Percentiles rank a stretch among this genome's conserved stretches.
Evolutionary conservation across 2,329 filamentous ascomycete genomes (phyloP).

Genomic region (Sporothrix brasiliensis): DNA sequence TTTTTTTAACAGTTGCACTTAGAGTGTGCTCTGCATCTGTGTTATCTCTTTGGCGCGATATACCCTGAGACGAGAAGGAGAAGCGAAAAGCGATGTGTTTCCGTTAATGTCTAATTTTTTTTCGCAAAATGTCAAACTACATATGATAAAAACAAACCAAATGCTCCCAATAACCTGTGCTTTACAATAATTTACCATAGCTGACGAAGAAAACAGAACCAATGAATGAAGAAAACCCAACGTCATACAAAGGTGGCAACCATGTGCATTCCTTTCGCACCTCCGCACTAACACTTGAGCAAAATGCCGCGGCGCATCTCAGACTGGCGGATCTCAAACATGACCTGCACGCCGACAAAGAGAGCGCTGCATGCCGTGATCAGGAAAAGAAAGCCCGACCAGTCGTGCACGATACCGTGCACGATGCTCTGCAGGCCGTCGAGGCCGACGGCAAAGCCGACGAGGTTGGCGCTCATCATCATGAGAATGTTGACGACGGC

Average conservation of each 20-base stretch:
- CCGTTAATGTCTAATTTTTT: neutral
- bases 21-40: neutral
- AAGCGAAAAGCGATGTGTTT: neutral
- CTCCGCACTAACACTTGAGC: constrained; percentile 65
- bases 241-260: neutral
- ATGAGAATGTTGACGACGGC: constrained; percentile 83
- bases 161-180: neutral
- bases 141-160: neutral
- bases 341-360: constrained; percentile 86
- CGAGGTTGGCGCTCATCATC: constrained; percentile 94
- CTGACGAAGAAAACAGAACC: too few relatives aligned
- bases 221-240: too few relatives aligned
- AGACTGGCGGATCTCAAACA: constrained; percentile 91
- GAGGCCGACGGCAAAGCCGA: constrained; percentile 89
- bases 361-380: constrained; percentile 69
- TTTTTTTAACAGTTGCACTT: neutral
- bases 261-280: neutral
- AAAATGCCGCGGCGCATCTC: constrained; percentile 81
- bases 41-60: neutral
- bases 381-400: constrained; percentile 71
- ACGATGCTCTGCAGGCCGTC: constrained; percentile 82
- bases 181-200: too few relatives aligned
- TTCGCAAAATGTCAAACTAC: neutral
- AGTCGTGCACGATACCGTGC: constrained; percentile 73
- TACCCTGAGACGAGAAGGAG: neutral